Evolutionary conservation across 495 filamentous ascomycete genomes (phyloP).

Genomic region (Lasiosphaeria hispida): DNA sequence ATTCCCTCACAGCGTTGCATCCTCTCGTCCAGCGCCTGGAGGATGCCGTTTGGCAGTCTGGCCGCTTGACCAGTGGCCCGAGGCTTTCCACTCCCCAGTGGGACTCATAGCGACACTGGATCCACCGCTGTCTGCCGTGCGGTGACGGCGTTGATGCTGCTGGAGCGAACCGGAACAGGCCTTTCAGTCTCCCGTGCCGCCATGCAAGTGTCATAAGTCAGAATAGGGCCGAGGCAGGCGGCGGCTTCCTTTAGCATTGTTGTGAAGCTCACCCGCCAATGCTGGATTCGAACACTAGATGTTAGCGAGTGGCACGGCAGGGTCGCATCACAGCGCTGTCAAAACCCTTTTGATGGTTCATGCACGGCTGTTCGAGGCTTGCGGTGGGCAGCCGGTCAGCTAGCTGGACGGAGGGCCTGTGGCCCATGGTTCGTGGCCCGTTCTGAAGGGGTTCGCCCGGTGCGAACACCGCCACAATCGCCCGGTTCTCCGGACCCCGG

Average conservation of each 20-base stretch:
- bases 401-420: constrained; percentile 6
- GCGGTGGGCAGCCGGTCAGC: constrained; percentile 1
- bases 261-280: constrained; percentile 7
- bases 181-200: constrained; percentile 4
- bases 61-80: constrained; percentile 6
- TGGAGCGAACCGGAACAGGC: constrained; percentile 3
- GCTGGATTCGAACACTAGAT: not conserved
- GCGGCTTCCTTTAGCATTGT: not conserved
- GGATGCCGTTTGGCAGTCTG: constrained; percentile 16
- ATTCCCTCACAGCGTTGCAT: constrained; percentile 15
- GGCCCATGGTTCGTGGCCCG: too few species aligned
- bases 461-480: too few species aligned
- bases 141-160: not conserved
- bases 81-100: not conserved
- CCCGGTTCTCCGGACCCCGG: constrained; percentile 17
- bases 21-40: constrained; percentile 12
- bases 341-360: constrained; percentile 10
- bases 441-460: too few species aligned
- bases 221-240: constrained; percentile 5
- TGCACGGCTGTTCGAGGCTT: constrained; percentile 1
- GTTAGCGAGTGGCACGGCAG: not conserved
- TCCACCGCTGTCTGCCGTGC: not conserved
- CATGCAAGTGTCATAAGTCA: not conserved
- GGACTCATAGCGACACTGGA: not conserved
- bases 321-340: not conserved